Evolutionary conservation across 2,329 filamentous ascomycete species (phyloP).

Genomic region (Polychaeton citri): DNA sequence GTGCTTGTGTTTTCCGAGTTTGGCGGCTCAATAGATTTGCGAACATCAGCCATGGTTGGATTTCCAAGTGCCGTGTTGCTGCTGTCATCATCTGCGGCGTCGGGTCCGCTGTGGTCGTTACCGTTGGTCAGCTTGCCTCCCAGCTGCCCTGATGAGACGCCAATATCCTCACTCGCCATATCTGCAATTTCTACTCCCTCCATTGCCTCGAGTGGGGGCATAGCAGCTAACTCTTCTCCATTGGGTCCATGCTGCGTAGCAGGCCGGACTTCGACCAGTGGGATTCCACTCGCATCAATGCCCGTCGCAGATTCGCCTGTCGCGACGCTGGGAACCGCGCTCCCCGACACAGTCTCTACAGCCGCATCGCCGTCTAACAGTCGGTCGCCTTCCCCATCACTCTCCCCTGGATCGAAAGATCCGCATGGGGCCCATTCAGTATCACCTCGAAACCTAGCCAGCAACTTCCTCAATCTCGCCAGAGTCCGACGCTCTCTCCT

Average conservation of each 20-base stretch:
- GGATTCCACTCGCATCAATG: not conserved
- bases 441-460: conserved; percentile 63
- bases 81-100: not conserved
- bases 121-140: not conserved
- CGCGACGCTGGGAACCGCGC: conserved; percentile 10
- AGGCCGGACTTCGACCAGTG: not conserved
- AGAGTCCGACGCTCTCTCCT: conserved; percentile 61
- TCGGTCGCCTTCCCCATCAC: not conserved
- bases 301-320: conserved; percentile 5
- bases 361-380: not conserved
- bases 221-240: not conserved
- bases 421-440: conserved; percentile 50
- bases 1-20: conserved; percentile 26
- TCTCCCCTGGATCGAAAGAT: conserved; percentile 26
- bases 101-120: not conserved
- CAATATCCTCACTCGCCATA: conserved; percentile 6
- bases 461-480: conserved; percentile 60
- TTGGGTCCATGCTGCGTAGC: not conserved
- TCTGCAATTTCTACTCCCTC: conserved; percentile 14
- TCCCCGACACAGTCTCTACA: not conserved
- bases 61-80: conserved; percentile 1
- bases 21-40: conserved; percentile 4
- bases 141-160: not conserved
- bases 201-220: conserved; percentile 7
- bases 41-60: conserved; percentile 2